Conservation (phyloP, 2,329 filamentous ascomycete genomes). For the Colletotrichum gigasporum region DNA sequence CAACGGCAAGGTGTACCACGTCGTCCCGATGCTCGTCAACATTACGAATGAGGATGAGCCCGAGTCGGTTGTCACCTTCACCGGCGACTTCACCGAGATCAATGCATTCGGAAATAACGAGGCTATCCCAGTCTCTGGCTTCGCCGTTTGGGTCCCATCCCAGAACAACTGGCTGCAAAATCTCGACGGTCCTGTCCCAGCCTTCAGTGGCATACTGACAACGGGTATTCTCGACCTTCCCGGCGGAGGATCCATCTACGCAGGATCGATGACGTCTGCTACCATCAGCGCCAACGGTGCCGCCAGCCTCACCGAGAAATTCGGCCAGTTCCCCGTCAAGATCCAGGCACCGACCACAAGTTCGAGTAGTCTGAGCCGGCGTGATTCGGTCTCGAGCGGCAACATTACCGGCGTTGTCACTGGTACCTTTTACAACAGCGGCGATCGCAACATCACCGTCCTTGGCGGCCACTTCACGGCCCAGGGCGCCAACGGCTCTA, state of each 20-base stretch:
- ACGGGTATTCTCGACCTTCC: constrained; percentile 73
- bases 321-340: constrained; percentile 68
- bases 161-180: constrained; percentile 88
- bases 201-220: constrained; percentile 77
- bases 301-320: constrained; percentile 67
- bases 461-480: constrained; percentile 88
- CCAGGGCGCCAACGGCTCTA: constrained; percentile 72
- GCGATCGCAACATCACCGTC: constrained; percentile 82
- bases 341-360: constrained; percentile 51
- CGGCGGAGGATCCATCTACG: constrained; percentile 74
- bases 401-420: constrained; percentile 76
- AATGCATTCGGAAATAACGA: constrained; percentile 72
- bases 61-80: constrained; percentile 81
- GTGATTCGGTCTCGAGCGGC: constrained; percentile 51
- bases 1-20: constrained; percentile 77
- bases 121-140: constrained; percentile 73
- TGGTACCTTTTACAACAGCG: constrained; percentile 79
- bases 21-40: constrained; percentile 84
- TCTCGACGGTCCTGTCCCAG: constrained; percentile 69
- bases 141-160: constrained; percentile 93
- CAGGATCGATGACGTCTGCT: constrained; percentile 83
- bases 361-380: constrained; percentile 53
- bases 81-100: constrained; percentile 80
- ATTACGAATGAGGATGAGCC: constrained; percentile 70
- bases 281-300: constrained; percentile 78